Conservation (phyloP, 495 filamentous ascomycete genomes). For the Penicillium odoratum region DNA sequence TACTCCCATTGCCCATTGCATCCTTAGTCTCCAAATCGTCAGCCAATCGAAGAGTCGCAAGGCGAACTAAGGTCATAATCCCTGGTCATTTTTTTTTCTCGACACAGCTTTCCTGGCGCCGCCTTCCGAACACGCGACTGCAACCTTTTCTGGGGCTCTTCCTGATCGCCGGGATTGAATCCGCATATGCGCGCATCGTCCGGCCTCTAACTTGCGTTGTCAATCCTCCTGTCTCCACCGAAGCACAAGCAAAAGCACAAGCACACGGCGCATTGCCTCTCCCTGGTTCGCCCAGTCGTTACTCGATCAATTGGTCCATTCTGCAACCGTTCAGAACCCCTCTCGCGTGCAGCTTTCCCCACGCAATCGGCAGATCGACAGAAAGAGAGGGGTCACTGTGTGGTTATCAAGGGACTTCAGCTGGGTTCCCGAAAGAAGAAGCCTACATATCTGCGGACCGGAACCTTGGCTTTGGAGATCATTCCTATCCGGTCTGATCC, state of each 20-base stretch:
- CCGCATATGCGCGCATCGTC: slow-evolving; percentile 22
- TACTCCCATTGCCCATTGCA: slow-evolving; percentile 30
- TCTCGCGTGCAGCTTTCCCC: slow-evolving; percentile 41
- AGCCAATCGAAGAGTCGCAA: slow-evolving; percentile 24
- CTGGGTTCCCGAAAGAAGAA: slow-evolving; percentile 25
- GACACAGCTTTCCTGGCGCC: slow-evolving; percentile 16
- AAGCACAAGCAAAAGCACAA: not conserved
- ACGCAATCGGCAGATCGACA: slow-evolving; percentile 40
- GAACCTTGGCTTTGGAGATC: slow-evolving; percentile 28
- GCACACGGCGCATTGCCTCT: slow-evolving; percentile 17
- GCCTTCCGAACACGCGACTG: slow-evolving; percentile 27
- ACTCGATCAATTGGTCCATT: slow-evolving; percentile 39
- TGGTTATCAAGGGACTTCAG: slow-evolving; percentile 22
- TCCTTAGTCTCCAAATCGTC: slow-evolving; percentile 20
- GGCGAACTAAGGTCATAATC: slow-evolving; percentile 12
- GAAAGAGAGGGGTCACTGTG: slow-evolving; percentile 32
- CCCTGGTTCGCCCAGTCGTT: slow-evolving; percentile 23
- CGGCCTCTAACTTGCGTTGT: slow-evolving; percentile 19
- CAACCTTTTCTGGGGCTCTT: slow-evolving; percentile 27
- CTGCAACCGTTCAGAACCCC: slow-evolving; percentile 27
- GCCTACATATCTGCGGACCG: slow-evolving; percentile 13
- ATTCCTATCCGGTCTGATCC: slow-evolving; percentile 17
- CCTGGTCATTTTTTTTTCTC: slow-evolving; percentile 20
- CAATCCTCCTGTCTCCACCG: slow-evolving; percentile 14
- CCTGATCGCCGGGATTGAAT: slow-evolving; percentile 17